Percentiles rank a stretch among this genome's conserved stretches.
These are phyloP conservation scores for Rhododendron simsii DNA, from an alignment of 148 eudicot species.

Conservation along the genomic window DNA sequence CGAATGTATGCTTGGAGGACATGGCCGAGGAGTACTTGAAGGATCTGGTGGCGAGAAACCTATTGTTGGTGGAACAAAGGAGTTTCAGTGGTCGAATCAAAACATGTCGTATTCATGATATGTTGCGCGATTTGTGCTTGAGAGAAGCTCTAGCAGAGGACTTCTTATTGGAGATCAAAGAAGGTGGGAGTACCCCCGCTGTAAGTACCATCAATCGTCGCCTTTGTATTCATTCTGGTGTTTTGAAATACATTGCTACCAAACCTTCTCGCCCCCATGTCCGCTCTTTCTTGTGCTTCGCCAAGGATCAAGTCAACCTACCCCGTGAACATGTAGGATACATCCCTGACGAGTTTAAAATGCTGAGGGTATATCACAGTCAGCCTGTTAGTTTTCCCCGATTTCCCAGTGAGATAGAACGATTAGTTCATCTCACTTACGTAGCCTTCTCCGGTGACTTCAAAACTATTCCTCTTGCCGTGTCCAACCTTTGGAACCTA, in stretches of 20 bases:
- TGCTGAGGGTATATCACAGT: constrained; percentile 1
- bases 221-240: constrained; percentile 30
- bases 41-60: constrained; percentile 32
- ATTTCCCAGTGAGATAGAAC: constrained; percentile 18
- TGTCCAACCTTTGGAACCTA: constrained; percentile 29
- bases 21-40: constrained; percentile 31
- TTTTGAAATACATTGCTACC: constrained; percentile 15
- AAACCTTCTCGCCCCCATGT: constrained; percentile 23
- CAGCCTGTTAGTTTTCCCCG: constrained; percentile 18
- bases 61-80: constrained; percentile 21
- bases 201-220: constrained; percentile 17
- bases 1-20: constrained; percentile 21
- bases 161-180: constrained; percentile 18
- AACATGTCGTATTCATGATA: constrained; percentile 25
- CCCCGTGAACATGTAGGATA: constrained; percentile 8
- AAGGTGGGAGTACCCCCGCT: not conserved
- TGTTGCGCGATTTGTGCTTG: constrained; percentile 25
- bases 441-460: constrained; percentile 22
- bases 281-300: constrained; percentile 32
- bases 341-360: constrained; percentile 23
- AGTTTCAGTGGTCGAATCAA: constrained; percentile 17
- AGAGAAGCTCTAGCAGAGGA: constrained; percentile 22
- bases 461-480: constrained; percentile 21
- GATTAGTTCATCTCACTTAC: constrained; percentile 28
- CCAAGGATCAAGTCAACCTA: constrained; percentile 13